phyloP scores from a whole-genome alignment of 2,329 filamentous ascomycete species.

The Leptographium galeiforme region DNA sequence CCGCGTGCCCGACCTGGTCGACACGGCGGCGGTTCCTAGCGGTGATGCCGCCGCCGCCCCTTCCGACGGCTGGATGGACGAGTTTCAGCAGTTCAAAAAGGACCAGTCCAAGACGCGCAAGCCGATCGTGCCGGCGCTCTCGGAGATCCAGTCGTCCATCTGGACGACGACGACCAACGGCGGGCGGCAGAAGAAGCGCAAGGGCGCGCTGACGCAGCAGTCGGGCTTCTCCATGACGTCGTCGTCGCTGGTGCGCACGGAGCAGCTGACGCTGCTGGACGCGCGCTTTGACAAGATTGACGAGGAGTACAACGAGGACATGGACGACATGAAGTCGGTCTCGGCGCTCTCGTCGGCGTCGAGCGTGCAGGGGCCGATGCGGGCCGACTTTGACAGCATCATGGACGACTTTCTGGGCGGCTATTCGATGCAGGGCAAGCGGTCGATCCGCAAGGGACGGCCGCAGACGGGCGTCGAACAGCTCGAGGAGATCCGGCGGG shows the following conservation, averaged over 20 bases:
- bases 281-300: conserved; percentile 86
- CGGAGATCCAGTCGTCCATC: conserved; percentile 55
- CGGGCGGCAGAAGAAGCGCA: conserved; percentile 82
- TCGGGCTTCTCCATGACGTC: conserved; percentile 96
- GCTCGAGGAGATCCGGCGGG: conserved; percentile 76
- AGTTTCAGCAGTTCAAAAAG: conserved; percentile 91
- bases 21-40: conserved; percentile 10
- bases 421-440: conserved; percentile 59
- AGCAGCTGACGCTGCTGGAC: conserved; percentile 74
- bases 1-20: conserved; percentile 34
- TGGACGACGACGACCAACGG: conserved; percentile 67
- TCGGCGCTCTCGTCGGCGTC: conserved; percentile 51
- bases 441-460: conserved; percentile 65
- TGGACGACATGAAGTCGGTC: conserved; percentile 39
- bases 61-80: conserved; percentile 59
- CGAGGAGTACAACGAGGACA: conserved; percentile 50
- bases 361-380: conserved; percentile 52
- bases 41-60: background rate
- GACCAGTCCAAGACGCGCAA: conserved; percentile 41
- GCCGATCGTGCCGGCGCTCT: conserved; percentile 32
- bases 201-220: conserved; percentile 78
- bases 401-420: conserved; percentile 84
- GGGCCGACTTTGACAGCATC: conserved; percentile 74
- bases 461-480: conserved; percentile 73
- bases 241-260: conserved; percentile 85